Conservation (phyloP, 2,329 filamentous ascomycete genomes). For the Pseudogymnoascus pannorum region DNA sequence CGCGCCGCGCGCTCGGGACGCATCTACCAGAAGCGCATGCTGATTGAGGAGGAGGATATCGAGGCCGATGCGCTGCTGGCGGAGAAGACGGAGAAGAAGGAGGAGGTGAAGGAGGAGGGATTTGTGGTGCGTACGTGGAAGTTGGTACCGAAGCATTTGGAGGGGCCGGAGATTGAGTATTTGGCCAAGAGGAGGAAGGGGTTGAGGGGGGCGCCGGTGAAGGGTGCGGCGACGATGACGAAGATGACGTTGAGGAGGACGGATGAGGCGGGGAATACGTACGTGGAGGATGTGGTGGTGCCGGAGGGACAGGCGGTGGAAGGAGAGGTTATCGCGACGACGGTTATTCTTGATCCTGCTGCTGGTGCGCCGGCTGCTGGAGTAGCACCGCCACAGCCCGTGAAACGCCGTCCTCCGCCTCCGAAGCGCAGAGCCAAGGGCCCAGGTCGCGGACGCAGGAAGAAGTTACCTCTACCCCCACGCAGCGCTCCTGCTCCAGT, state of each 20-base stretch:
- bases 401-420: slow-evolving; percentile 49
- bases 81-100: slow-evolving; percentile 53
- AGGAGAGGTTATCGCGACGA: slow-evolving; percentile 67
- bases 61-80: slow-evolving; percentile 39
- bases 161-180: slow-evolving; percentile 44
- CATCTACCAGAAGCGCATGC: slow-evolving; percentile 64
- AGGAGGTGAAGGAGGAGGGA: slow-evolving; percentile 40
- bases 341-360: slow-evolving; percentile 53
- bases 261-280: slow-evolving; percentile 73
- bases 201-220: slow-evolving; percentile 37
- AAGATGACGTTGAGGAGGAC: slow-evolving; percentile 73
- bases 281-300: slow-evolving; percentile 76
- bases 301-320: slow-evolving; percentile 72
- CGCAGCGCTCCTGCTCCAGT: slow-evolving; percentile 19
- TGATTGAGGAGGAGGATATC: slow-evolving; percentile 51
- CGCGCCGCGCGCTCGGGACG: slow-evolving; percentile 71
- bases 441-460: slow-evolving; percentile 70
- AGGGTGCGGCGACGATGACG: slow-evolving; percentile 47
- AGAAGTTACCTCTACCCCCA: slow-evolving; percentile 41
- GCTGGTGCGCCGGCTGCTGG: slow-evolving; percentile 43
- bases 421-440: slow-evolving; percentile 70
- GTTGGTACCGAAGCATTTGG: slow-evolving; percentile 51
- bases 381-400: slow-evolving; percentile 35
- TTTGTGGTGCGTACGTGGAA: slow-evolving; percentile 56
- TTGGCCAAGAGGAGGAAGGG: slow-evolving; percentile 56